Percentiles rank a stretch among this genome's conserved stretches.
Conservation (phyloP, 2,329 filamentous ascomycete genomes). For the Alternaria triticina region DNA sequence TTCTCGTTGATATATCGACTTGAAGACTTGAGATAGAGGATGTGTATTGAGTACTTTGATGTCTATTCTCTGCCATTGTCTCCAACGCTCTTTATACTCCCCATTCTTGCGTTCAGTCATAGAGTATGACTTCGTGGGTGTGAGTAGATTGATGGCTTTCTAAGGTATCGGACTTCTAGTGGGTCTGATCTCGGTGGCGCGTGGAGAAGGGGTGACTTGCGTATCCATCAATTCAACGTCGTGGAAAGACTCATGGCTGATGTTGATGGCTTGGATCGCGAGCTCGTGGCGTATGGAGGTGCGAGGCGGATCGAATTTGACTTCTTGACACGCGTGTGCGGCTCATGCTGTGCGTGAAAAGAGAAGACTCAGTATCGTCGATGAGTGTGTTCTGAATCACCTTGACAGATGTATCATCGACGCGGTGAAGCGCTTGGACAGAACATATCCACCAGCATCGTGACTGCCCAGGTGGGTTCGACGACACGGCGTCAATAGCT, state of each 20-base stretch:
- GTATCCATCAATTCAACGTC: too few species aligned
- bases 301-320: rapidly evolving
- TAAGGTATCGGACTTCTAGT: background rate
- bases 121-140: background rate
- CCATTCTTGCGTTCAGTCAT: background rate
- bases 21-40: background rate
- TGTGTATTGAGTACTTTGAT: background rate
- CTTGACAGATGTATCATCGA: rapidly evolving
- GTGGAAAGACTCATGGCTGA: too few species aligned
- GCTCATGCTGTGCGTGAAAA: background rate
- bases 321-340: background rate
- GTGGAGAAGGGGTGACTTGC: background rate
- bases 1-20: background rate
- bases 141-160: background rate
- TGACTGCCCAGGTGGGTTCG: background rate
- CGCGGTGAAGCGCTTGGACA: background rate
- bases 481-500: background rate
- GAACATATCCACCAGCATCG: background rate
- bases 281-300: too few species aligned
- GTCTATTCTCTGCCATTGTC: background rate
- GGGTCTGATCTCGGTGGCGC: background rate
- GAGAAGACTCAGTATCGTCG: background rate
- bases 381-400: background rate
- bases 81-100: background rate
- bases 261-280: too few species aligned